These are phyloP conservation scores for Fraxinus cuspidata DNA, from an alignment of 257 asterid genomes.

Conservation along the genomic window DNA sequence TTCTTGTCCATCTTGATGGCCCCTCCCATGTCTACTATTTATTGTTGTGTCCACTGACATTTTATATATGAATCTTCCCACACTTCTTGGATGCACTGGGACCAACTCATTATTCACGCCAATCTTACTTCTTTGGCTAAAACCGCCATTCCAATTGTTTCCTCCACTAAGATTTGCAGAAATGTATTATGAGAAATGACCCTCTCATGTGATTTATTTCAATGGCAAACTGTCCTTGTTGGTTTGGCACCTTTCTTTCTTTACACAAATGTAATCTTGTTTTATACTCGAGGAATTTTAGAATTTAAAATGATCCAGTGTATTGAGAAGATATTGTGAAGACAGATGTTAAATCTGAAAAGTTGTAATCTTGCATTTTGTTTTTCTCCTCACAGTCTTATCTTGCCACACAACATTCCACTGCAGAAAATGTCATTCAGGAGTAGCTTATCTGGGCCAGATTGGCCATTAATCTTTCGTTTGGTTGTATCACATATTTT, in stretches of 20 bases:
- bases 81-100: neutral
- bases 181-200: neutral
- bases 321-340: neutral
- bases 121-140: neutral
- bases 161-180: neutral
- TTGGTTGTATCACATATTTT: neutral
- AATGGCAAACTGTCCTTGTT: neutral
- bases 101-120: neutral
- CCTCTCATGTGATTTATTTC: neutral
- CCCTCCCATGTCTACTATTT: neutral
- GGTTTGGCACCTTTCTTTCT: neutral
- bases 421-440: neutral
- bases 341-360: neutral
- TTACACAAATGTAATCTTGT: neutral
- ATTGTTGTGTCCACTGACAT: neutral
- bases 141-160: neutral
- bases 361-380: neutral
- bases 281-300: neutral
- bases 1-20: neutral
- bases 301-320: neutral
- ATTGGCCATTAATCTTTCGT: neutral
- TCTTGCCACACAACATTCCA: neutral
- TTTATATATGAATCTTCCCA: neutral
- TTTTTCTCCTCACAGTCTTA: neutral
- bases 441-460: neutral